Evolutionary conservation across 2,329 filamentous ascomycete genomes (phyloP).

Genomic region (Claviceps monticola): DNA sequence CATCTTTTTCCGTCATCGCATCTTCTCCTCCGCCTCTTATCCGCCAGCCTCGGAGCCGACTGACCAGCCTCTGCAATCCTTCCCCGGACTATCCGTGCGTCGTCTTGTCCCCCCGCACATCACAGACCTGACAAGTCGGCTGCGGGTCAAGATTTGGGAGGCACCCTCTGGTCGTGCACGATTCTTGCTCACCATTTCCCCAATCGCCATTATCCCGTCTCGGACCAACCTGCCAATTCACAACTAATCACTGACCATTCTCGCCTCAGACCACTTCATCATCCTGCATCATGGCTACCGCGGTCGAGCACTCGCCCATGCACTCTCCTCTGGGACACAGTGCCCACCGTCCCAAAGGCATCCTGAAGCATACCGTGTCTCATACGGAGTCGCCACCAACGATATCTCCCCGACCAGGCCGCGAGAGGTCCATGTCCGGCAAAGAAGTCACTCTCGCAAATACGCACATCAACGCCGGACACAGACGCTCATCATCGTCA

Average conservation of each 20-base stretch:
- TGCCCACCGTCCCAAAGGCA: conserved; percentile 38
- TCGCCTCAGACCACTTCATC: background rate
- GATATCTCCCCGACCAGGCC: conserved; percentile 20
- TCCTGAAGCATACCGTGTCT: conserved; percentile 74
- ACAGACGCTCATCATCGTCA: conserved; percentile 69
- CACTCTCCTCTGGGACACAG: conserved; percentile 29
- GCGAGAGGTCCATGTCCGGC: conserved; percentile 38
- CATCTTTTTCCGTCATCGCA: too few species aligned
- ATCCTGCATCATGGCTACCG: conserved; percentile 23
- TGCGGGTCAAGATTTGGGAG: too few species aligned
- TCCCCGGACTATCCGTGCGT: too few species aligned
- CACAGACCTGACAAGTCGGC: too few species aligned
- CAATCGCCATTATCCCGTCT: background rate
- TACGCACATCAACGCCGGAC: conserved; percentile 86
- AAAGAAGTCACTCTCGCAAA: conserved; percentile 91
- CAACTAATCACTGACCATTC: background rate
- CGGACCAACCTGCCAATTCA: background rate
- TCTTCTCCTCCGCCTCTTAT: too few species aligned
- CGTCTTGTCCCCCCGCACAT: too few species aligned
- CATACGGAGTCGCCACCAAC: conserved; percentile 43
- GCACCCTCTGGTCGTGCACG: too few species aligned
- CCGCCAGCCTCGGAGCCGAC: too few species aligned
- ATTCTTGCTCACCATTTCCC: background rate
- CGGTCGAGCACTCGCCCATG: conserved; percentile 22
- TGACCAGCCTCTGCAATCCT: too few species aligned